Percentiles rank a stretch among this genome's conserved stretches.
These are phyloP conservation scores for Kwoniella botswanensis DNA, from an alignment of 768 basidiomycete genomes.

Conservation along the genomic window DNA sequence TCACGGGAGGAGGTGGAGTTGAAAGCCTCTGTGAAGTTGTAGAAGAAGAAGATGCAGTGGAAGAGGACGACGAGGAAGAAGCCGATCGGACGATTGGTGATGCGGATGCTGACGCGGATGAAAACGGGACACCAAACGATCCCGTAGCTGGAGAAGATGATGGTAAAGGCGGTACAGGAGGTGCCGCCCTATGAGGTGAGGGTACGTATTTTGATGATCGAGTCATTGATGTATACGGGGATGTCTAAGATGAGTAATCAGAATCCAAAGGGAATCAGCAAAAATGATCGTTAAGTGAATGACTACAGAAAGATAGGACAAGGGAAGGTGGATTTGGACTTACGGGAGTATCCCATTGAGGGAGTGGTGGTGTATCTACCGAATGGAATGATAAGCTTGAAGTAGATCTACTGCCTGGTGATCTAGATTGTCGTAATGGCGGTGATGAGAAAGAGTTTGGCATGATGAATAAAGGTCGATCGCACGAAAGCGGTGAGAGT, in stretches of 20 bases:
- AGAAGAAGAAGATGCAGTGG: slow-evolving; percentile 24
- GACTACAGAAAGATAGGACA: neutral
- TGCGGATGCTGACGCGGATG: slow-evolving; percentile 18
- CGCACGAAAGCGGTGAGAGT: neutral
- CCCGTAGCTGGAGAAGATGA: slow-evolving; percentile 5
- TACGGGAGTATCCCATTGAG: slow-evolving; percentile 24
- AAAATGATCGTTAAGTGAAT: too few relatives aligned
- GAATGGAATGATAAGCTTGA: neutral
- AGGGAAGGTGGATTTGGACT: neutral
- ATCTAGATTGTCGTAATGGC: slow-evolving; percentile 16
- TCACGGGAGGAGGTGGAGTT: slow-evolving; percentile 26
- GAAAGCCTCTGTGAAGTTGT: slow-evolving; percentile 30
- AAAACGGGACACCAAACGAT: neutral
- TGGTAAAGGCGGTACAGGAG: slow-evolving; percentile 23
- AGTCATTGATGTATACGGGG: slow-evolving; percentile 26
- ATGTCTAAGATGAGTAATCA: slow-evolving; percentile 8
- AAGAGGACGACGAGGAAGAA: slow-evolving; percentile 27
- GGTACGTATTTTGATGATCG: slow-evolving; percentile 20
- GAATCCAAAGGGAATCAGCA: neutral
- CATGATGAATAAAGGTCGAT: slow-evolving; percentile 11
- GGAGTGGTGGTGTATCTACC: slow-evolving; percentile 17
- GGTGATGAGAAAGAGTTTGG: slow-evolving; percentile 24
- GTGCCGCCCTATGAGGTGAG: slow-evolving; percentile 25
- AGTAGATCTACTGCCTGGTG: slow-evolving; percentile 13
- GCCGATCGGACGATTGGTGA: slow-evolving; percentile 21